These are phyloP conservation scores for Coemansia sp. DNA, from an alignment of 192 early-diverging fungal species.

Conservation along the genomic window DNA sequence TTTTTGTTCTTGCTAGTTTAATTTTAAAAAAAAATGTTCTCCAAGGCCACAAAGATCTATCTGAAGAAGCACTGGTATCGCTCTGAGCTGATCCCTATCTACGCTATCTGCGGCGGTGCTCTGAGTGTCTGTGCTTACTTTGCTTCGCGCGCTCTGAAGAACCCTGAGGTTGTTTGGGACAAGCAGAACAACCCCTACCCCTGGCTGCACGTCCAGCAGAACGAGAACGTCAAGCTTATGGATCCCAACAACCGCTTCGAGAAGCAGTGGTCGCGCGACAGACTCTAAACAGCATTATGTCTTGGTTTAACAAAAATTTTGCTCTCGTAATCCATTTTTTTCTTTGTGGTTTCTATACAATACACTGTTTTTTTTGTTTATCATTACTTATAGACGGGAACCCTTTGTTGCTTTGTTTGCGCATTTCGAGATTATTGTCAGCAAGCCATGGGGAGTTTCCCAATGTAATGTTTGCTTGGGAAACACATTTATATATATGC, in stretches of 20 bases:
- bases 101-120: constrained; percentile 37
- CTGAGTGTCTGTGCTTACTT: constrained; percentile 46
- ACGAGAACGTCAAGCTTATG: constrained; percentile 55
- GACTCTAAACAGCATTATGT: constrained; percentile 28
- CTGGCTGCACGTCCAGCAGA: constrained; percentile 55
- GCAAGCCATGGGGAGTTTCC: not conserved
- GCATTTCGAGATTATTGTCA: not conserved
- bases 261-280: constrained; percentile 51
- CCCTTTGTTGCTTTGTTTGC: not conserved
- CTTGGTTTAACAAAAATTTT: not conserved
- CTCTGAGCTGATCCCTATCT: constrained; percentile 55
- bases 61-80: constrained; percentile 57
- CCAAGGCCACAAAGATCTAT: constrained; percentile 47
- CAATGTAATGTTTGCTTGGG: too few relatives aligned
- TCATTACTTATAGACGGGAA: too few relatives aligned
- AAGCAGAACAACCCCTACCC: constrained; percentile 52
- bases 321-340: not conserved
- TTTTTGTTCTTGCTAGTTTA: constrained; percentile 2
- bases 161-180: constrained; percentile 55
- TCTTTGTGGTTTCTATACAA: not conserved
- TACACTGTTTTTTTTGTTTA: constrained; percentile 7
- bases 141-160: constrained; percentile 36
- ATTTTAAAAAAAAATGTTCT: constrained; percentile 33
- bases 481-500: not conserved
- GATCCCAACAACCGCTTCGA: constrained; percentile 50